These are phyloP conservation scores for Spirogloea muscicola DNA, from an alignment of 139 green algal genomes.

Conservation along the genomic window DNA sequence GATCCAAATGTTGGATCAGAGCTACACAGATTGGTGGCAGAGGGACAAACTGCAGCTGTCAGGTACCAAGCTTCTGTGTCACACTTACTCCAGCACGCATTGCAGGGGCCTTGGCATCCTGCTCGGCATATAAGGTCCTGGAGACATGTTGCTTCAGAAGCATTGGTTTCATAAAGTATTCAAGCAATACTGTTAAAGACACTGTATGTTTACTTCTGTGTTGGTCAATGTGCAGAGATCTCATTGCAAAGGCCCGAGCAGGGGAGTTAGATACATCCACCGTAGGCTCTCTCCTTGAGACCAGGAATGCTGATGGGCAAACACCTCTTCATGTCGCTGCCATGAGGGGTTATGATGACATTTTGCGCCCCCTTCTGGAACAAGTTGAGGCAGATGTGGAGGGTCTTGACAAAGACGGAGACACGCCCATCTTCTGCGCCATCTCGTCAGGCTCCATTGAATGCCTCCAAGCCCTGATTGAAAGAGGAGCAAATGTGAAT, in stretches of 20 bases:
- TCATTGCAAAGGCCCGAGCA: too few relatives aligned
- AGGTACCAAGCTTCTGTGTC: too few relatives aligned
- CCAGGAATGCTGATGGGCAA: conserved; percentile 20
- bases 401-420: conserved; percentile 18
- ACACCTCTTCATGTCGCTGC: conserved; percentile 15
- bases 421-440: conserved; percentile 24
- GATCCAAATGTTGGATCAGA: not conserved
- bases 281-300: conserved; percentile 12
- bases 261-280: too few relatives aligned
- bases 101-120: too few relatives aligned
- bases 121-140: too few relatives aligned
- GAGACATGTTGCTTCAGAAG: too few relatives aligned
- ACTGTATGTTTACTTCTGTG: too few relatives aligned
- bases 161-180: too few relatives aligned
- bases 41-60: not conserved
- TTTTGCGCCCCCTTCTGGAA: not conserved
- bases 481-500: conserved; percentile 22
- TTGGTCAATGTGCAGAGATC: too few relatives aligned
- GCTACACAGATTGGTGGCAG: not conserved
- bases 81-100: too few relatives aligned
- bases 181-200: too few relatives aligned
- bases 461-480: conserved; percentile 14
- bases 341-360: conserved; percentile 12
- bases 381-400: conserved; percentile 22
- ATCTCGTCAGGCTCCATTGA: conserved; percentile 8